Base-by-base conservation (phyloP, 192 early-diverging fungal genomes). In the Coemansia sp. region DNA sequence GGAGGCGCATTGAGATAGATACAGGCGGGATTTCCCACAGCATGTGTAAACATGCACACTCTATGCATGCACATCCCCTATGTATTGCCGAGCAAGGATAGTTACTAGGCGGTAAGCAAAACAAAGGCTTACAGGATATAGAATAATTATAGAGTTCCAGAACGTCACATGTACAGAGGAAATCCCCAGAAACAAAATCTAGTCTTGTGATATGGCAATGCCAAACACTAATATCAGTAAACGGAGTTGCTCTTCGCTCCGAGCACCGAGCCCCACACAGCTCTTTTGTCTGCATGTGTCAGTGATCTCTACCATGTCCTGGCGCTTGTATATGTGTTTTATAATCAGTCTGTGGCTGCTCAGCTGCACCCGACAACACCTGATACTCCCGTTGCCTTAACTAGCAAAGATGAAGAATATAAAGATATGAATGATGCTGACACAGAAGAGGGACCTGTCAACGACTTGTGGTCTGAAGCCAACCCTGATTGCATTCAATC, bases 281-380 rank as follows among this genome's bases (percentile, higher is more conserved):
- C 73, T 39, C 81, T 75, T 62, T 79, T 63, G 69, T 80, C 58
- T 2, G 58, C 81, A 1, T 79, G 79, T 41, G 52, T 72, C 41
- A 81, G 76, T 39, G 87, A 85, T 22, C 86, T 87, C 27, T 70
- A 81, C 43, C 88, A 89, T 40, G 79, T 87, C 12, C 72, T 87
- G 74, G 85, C 87, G 12, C 79, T 85, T 1, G 85, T 86, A 1
- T 36, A 70, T 5, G 15, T 55, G 24, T 65, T 89, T 62, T 89
- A 67, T 52, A 70, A 78, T 46, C 82, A 85, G 49, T 87, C 87
- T 72, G 86, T 86, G 57, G 16, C 57, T 5, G 64, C 65, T 1
- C 79, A 81, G 71, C 53, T 81, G 50, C 22, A 49, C n/a, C 73
- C 66, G 2, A n/a, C 41, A n/a, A 31, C 16, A 10, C 29, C 44